phyloP scores from a whole-genome alignment of 129 eudicot species.

The Chrysanthemum lavandulifolium region DNA sequence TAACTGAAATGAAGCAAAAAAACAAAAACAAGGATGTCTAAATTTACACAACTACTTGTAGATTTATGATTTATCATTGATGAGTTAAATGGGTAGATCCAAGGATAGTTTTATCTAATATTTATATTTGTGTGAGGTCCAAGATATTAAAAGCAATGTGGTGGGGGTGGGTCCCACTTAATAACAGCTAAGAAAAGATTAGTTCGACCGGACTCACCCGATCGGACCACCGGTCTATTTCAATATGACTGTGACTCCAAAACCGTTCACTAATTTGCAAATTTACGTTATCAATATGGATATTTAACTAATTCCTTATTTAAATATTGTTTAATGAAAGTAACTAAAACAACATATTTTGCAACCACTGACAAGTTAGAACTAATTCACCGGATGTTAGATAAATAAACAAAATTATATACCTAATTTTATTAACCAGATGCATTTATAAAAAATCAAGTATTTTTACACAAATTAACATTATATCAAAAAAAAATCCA shows the following conservation, averaged over 20 bases:
- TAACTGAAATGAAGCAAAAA: too few relatives aligned
- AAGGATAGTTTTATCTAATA: conserved; percentile 14
- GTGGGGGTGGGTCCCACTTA: conserved; percentile 12
- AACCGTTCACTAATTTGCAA: conserved; percentile 10
- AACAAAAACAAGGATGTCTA: too few relatives aligned
- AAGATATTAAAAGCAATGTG: conserved; percentile 13
- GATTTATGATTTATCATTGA: conserved; percentile 2
- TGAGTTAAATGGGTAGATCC: conserved; percentile 19
- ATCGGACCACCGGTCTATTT: conserved; percentile 37
- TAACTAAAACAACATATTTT: neutral
- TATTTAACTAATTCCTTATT: too few relatives aligned
- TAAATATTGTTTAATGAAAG: too few relatives aligned
- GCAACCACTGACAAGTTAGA: too few relatives aligned
- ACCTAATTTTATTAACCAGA: too few relatives aligned
- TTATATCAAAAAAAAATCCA: too few relatives aligned
- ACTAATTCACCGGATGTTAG: too few relatives aligned
- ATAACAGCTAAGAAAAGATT: conserved; percentile 34
- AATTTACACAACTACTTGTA: neutral
- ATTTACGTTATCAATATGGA: neutral
- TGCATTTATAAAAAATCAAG: too few relatives aligned
- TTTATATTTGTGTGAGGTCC: conserved; percentile 1
- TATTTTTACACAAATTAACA: too few relatives aligned
- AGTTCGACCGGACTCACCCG: conserved; percentile 33
- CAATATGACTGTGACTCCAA: conserved; percentile 23
- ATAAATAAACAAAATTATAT: too few relatives aligned